These are phyloP conservation scores for Rosa chinensis DNA, from an alignment of 306 rosid species.

Conservation along the genomic window DNA sequence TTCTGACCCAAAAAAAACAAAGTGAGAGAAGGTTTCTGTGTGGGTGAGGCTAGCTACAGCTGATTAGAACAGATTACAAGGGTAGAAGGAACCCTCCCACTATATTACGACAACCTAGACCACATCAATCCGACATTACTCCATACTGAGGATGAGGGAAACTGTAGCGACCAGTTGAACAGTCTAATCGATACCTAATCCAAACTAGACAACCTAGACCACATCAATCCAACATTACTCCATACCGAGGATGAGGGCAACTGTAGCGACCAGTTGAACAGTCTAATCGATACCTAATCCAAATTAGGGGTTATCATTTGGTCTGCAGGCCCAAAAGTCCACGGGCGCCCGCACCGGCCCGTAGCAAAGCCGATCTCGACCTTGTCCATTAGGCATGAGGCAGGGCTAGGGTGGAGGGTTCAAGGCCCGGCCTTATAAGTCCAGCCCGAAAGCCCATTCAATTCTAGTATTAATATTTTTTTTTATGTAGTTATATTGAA, in stretches of 20 bases:
- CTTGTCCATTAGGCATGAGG: no score
- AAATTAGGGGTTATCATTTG: no score
- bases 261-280: neutral
- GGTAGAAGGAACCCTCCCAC: neutral
- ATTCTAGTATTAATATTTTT: no score
- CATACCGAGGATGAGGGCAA: neutral
- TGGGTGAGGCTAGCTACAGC: neutral
- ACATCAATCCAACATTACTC: neutral
- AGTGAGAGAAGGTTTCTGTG: neutral
- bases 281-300: constrained; percentile 4
- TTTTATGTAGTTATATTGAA: no score
- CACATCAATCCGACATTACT: neutral
- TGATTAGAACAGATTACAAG: neutral
- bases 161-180: neutral
- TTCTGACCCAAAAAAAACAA: neutral
- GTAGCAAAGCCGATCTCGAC: no score
- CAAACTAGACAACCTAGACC: neutral
- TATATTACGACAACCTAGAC: neutral
- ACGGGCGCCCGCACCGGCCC: no score
- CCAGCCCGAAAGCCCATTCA: no score
- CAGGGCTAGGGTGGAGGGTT: no score
- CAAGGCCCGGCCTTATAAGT: no score
- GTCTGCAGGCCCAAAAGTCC: no score
- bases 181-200: constrained; percentile 3
- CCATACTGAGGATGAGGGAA: neutral